Conservation (phyloP, 345 rosid genomes). For the Melaleuca alternifolia region DNA sequence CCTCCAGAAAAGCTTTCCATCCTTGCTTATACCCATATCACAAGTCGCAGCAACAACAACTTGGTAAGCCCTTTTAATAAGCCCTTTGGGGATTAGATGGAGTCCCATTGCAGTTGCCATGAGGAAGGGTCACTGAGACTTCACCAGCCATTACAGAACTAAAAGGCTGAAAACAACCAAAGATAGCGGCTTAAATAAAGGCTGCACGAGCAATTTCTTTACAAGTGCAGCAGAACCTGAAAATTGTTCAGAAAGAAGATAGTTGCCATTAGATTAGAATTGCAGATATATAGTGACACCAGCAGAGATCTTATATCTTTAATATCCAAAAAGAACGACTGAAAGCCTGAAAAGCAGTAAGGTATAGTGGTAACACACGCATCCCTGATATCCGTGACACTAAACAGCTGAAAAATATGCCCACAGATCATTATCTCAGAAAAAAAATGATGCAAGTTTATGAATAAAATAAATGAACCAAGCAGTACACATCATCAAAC, state of each 20-base stretch:
- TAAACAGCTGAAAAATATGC: not conserved
- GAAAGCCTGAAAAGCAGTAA: not conserved
- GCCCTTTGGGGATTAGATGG: too few species aligned
- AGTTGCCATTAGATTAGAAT: too few species aligned
- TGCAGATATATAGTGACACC: too few species aligned
- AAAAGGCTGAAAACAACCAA: constrained; percentile 7
- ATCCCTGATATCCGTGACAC: not conserved
- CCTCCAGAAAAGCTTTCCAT: constrained; percentile 73
- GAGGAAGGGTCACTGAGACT: too few species aligned
- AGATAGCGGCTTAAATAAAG: constrained; percentile 5
- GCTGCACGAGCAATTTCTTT: constrained; percentile 25
- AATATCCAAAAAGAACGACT: too few species aligned
- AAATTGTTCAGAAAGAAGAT: not conserved
- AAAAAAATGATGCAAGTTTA: not conserved
- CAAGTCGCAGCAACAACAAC: constrained; percentile 85
- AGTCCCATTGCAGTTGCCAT: too few species aligned
- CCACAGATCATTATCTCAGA: not conserved
- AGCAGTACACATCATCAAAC: not conserved
- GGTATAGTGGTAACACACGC: not conserved
- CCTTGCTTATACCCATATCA: constrained; percentile 76
- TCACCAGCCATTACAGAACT: not conserved
- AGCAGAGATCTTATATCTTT: too few species aligned
- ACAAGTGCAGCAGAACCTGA: constrained; percentile 32
- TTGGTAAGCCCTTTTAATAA: constrained; percentile 13
- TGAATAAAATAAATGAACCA: not conserved